Base-by-base conservation (phyloP, 306 rosid species). In the Vachellia pachyceras region DNA sequence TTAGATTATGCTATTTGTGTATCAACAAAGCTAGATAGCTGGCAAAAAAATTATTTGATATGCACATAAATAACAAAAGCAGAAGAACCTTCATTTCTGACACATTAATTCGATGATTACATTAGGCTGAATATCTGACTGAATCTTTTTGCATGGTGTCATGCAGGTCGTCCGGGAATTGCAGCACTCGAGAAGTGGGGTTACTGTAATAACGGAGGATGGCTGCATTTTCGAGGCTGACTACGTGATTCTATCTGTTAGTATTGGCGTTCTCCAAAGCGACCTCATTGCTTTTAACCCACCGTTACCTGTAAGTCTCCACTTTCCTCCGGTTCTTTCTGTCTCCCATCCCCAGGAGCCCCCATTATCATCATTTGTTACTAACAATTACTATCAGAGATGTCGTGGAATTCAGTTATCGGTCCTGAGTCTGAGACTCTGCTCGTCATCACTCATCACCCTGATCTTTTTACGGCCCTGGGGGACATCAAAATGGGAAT, bases 221-320 rank as follows among this genome's bases (percentile, higher is more conserved):
- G 97, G 98, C 66, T 89, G 77, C 80, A 81, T 88, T 83, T 91
- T 87, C 88, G 88, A 89, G 81, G 97, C 97, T 67, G 84, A 84
- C 85, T 95, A 93, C 82, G 88, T 95, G 69, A 77, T 95, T 90
- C 86, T 91, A 86, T 93, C 99, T 8, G 98, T 88, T 79, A 95
- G 99, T 75, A 90, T 95, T 76, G 99, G 99, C 29, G 99, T 95
- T 73, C 99, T 95, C 79, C 92, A 95, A 88, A 95, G 97, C 82
- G 83, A 93, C 75, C 96, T 95, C 79, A 87, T 95, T 83, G 85
- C 93, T 77, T 91, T 95, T 89, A 72, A 69, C 85, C 99, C 99
- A 20, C 86, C 93, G 78, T 89, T 95, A 54, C 99, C 99, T 29
- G 99, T 95, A 84, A 85, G 97, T 90, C 79, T 81, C 65, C 80